Evolutionary conservation across 768 basidiomycete species (phyloP), one percentile per base, ranked within the genome.

Genomic region (Tremella yokohamensis): DNA sequence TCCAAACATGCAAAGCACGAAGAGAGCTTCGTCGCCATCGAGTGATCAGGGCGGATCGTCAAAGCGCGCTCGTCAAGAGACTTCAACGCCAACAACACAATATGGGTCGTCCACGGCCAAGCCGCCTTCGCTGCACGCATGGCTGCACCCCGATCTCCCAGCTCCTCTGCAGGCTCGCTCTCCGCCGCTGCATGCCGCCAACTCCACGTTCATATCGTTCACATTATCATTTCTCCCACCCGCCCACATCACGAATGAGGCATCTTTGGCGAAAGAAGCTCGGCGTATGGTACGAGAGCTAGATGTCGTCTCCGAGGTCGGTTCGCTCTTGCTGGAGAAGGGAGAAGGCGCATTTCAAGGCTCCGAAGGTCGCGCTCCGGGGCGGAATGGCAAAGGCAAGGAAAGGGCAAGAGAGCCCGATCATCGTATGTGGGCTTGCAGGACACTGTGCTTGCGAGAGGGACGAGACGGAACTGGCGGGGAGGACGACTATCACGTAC

Each of bases 401-500:
- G 61, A 70, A 42, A 60, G 65, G 44, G 58, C 60, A 20, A 56
- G 72, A 54, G 72, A 73, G 40, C 72, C 72, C n/a, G 72, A 73
- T 69, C 72, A 73, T 67, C 53, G 69, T 40, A 73, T 73, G 64
- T 73, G 72, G 72, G 72, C 63, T 1, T 53, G 58, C 24, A 58
- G 72, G 48, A 57, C 60, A 16, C 42, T 73, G 20, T 53, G 52
- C 11, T 37, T 70, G 50, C 70, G 63, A 44, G 65, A 73, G 29
- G 65, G 72, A 2, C 66, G 57, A 37, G 63, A 73, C 62, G 72
- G 72, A 18, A 73, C 72, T 12, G 58, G 57, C 11, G 71, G 71
- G 1, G 69, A 70, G 49, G 66, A 61, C 29, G 72, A 73, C 57
- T 73, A 70, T 61, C 69, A 73, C 51, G 71, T 70, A 54, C 39